A percentile compares a stretch with the other conserved stretches of the same genome.
Evolutionary conservation across 108 stramenopile genomes (phyloP).

Genomic region (Bacterosira constricta): DNA sequence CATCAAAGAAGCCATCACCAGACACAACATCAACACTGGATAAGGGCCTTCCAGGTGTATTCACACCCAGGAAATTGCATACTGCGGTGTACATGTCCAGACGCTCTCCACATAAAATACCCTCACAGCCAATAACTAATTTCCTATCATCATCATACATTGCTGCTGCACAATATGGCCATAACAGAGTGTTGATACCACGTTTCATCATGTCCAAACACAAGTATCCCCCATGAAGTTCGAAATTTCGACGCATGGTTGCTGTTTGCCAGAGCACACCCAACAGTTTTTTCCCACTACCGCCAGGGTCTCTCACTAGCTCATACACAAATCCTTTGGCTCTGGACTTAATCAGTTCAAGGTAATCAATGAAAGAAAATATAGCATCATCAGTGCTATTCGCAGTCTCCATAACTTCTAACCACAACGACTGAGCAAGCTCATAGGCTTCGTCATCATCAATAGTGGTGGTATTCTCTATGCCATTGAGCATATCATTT

Average conservation of each 20-base stretch:
- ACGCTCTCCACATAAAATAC: slow-evolving; percentile 24
- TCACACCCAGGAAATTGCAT: slow-evolving; percentile 4
- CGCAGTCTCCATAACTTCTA: no score
- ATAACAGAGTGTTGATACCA: slow-evolving; percentile 20
- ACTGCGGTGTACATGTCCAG: slow-evolving; percentile 7
- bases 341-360: no score
- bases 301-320: no score
- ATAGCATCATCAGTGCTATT: no score
- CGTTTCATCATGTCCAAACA: slow-evolving; percentile 27
- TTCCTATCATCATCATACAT: slow-evolving; percentile 22
- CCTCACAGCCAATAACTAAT: slow-evolving; percentile 18
- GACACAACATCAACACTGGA: background rate
- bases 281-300: no score
- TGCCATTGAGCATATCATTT: no score
- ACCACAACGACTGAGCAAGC: no score
- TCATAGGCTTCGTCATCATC: no score
- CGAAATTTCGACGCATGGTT: slow-evolving; percentile 30
- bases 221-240: slow-evolving; percentile 12
- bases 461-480: no score
- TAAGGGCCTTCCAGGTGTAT: slow-evolving; percentile 1
- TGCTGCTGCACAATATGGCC: slow-evolving; percentile 8
- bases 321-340: no score
- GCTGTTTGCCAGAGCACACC: no score
- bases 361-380: no score
- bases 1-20: slow-evolving; percentile 11